A percentile compares a stretch with the other conserved stretches of the same genome.
Evolutionary conservation across 2,329 filamentous ascomycete genomes (phyloP).

Genomic region (Alternaria sp.): DNA sequence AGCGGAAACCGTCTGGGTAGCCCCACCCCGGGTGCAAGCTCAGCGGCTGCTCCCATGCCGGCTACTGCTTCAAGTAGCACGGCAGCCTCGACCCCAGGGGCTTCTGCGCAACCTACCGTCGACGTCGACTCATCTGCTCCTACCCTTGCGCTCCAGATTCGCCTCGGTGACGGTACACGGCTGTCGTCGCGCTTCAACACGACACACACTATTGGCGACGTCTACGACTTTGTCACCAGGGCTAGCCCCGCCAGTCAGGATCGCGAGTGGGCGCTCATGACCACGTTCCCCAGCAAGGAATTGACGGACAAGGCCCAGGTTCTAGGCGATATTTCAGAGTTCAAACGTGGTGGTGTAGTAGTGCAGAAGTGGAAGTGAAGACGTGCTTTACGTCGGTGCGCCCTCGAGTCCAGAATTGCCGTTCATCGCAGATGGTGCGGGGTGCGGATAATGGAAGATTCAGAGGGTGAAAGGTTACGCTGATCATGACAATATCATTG

Average conservation of each 20-base stretch:
- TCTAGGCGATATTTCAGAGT: conserved; percentile 59
- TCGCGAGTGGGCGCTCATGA: conserved; percentile 78
- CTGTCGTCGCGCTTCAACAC: conserved; percentile 85
- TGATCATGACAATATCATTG: neutral
- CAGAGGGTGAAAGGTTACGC: neutral
- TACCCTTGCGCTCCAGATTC: conserved; percentile 75
- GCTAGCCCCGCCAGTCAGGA: conserved; percentile 65
- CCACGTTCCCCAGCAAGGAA: conserved; percentile 85
- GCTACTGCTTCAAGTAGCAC: conserved; percentile 46
- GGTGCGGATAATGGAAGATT: conserved; percentile 1
- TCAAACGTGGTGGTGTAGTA: conserved; percentile 63
- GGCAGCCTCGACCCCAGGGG: conserved; percentile 34
- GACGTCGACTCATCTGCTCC: conserved; percentile 72
- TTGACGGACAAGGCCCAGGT: conserved; percentile 70
- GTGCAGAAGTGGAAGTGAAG: conserved; percentile 63
- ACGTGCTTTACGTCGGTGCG: conserved; percentile 1
- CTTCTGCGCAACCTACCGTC: conserved; percentile 55
- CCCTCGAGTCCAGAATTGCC: conserved; percentile 1
- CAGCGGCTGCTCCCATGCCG: conserved; percentile 45
- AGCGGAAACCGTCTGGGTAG: conserved; percentile 78
- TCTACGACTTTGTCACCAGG: conserved; percentile 78
- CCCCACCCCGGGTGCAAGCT: conserved; percentile 71
- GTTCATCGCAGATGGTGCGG: neutral
- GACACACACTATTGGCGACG: conserved; percentile 77
- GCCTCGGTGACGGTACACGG: conserved; percentile 79